Evolutionary conservation across 306 rosid species (phyloP), one percentile per base, ranked within the genome.

Genomic region (Inga oerstediana): DNA sequence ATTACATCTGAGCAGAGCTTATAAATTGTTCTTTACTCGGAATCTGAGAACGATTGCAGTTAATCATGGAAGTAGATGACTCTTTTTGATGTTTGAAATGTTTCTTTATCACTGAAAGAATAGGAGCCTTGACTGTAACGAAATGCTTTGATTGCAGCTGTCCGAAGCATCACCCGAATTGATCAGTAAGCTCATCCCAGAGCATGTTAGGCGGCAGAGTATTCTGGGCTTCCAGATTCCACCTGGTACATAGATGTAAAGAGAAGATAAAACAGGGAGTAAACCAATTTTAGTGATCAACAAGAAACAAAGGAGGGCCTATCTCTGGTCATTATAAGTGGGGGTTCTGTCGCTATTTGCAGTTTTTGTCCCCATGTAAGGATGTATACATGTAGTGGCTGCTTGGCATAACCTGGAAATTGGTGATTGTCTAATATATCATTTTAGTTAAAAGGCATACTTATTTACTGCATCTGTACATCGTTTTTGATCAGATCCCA

Each of bases 121-220:
- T 43, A 32, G 51, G 65, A 67, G 35, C 19, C 17, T 43, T 82
- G 32, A 41, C 14, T 68, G n/a, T 54, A 62, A 82, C 34, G 77
- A 74, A 82, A 80, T 16, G 62, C 66, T 77, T 77, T 39, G 56
- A 22, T 54, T 88, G 83, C 93, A 95, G 99, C 76, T 93, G 72
- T 82, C 83, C n/a, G 98, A 92, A 85, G 96, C 88, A 22, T 85
- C 93, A 51, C 90, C 93, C 1, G 99, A 95, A 68, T 84, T 93
- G 88, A 89, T 95, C 83, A 84, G 82, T 68, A 90, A 88, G 89
- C 96, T 95, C 72, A 90, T 92, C 85, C 99, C 99, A 14, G 99
- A 93, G 87, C 94, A 95, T 39, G 75, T 89, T 20, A 89, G 98
- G 89, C 90, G 92, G 90, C 96, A 88, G 84, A 48, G 64, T 24